phyloP scores from a whole-genome alignment of 2,329 filamentous ascomycete genomes.

The Fusarium cyanostomum region DNA sequence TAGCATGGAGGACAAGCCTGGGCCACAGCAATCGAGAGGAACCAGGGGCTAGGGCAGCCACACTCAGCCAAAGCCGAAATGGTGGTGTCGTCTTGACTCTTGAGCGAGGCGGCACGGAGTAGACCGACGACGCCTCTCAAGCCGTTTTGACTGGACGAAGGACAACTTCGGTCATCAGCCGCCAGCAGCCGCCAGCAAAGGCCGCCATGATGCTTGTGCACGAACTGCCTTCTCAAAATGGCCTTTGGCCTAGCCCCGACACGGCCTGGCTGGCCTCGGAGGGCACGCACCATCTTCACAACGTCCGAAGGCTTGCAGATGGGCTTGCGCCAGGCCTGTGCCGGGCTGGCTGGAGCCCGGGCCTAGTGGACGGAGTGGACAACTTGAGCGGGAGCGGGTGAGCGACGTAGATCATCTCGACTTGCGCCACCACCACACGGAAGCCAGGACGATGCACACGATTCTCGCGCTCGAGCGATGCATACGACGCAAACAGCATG shows the following conservation, averaged over 20 bases:
- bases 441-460: not conserved
- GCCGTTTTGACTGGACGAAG: not conserved
- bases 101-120: not conserved
- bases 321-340: not conserved
- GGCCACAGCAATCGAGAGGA: not conserved
- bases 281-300: not conserved
- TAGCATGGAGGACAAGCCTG: not conserved
- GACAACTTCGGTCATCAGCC: not conserved
- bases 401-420: not conserved
- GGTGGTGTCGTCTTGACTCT: no score
- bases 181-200: not conserved
- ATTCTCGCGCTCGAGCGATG: not conserved
- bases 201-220: not conserved
- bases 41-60: not conserved
- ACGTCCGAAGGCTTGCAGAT: constrained; percentile 1
- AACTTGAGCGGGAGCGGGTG: not conserved
- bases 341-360: not conserved
- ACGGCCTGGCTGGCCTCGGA: not conserved
- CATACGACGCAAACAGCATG: constrained; percentile 2
- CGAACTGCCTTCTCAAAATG: not conserved
- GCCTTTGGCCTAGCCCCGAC: not conserved
- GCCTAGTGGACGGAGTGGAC: not conserved
- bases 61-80: not conserved
- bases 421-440: not conserved
- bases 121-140: not conserved